Evolutionary conservation across 2,329 filamentous ascomycete species (phyloP).

Genomic region (Bipolaris gigantea): DNA sequence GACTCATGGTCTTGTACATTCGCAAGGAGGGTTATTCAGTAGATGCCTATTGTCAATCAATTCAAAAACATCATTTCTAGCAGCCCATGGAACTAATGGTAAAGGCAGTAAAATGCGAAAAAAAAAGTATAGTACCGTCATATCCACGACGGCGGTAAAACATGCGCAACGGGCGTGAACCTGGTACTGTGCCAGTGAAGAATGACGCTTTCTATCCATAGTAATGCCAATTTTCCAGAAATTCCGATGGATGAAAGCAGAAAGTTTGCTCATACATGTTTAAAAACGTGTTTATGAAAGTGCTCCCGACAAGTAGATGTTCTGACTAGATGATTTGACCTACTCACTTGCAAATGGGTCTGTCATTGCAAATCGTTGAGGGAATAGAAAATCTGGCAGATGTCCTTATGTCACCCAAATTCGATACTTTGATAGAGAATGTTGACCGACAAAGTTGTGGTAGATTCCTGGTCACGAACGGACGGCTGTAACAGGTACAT

Average conservation of each 20-base stretch:
- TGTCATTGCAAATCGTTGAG: too few species aligned
- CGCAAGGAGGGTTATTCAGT: background rate
- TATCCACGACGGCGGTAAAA: background rate
- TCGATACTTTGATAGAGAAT: background rate
- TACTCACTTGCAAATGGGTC: too few species aligned
- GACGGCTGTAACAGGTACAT: background rate
- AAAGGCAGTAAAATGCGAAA: background rate
- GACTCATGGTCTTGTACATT: slow-evolving; percentile 11
- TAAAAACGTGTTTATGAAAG: too few species aligned
- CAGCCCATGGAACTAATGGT: background rate
- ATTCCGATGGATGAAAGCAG: too few species aligned
- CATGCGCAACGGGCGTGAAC: background rate
- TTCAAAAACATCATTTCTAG: background rate
- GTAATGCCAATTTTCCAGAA: background rate
- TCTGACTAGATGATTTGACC: too few species aligned
- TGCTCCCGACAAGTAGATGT: too few species aligned
- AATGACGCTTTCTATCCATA: background rate
- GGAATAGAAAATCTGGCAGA: too few species aligned
- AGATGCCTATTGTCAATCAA: background rate
- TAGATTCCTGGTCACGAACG: background rate
- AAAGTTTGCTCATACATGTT: too few species aligned
- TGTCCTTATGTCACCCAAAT: background rate
- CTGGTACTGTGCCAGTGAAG: background rate
- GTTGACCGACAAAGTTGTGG: background rate
- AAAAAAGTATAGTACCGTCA: background rate